phyloP scores from a whole-genome alignment of 169 alveolate genomes.

The Cryptosporidium meleagridis region DNA sequence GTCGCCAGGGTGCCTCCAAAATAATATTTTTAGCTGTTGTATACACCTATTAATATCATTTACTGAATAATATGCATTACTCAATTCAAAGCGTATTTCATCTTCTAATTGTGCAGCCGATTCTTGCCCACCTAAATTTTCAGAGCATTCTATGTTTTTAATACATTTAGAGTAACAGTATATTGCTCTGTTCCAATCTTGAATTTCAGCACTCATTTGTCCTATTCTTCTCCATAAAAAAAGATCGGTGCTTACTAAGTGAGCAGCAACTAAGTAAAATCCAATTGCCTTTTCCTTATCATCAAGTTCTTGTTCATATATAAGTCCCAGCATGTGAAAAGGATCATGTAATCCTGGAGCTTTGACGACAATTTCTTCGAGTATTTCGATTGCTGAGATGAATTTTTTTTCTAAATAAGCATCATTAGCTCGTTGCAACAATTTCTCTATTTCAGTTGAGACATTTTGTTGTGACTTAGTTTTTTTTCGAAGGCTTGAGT shows the following conservation, averaged over 20 bases:
- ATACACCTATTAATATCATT: conserved; percentile 46
- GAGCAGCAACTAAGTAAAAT: conserved; percentile 90
- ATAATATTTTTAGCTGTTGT: conserved; percentile 67
- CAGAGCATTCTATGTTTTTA: conserved; percentile 29
- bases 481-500: neutral
- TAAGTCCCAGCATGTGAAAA: conserved; percentile 89
- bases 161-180: conserved; percentile 73
- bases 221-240: conserved; percentile 87
- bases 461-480: conserved; percentile 8
- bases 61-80: conserved; percentile 50
- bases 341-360: conserved; percentile 91
- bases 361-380: conserved; percentile 84
- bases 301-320: conserved; percentile 86
- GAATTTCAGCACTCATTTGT: conserved; percentile 81
- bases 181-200: conserved; percentile 74
- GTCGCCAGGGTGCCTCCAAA: conserved; percentile 72
- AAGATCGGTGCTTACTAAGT: conserved; percentile 84
- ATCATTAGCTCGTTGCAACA: conserved; percentile 81
- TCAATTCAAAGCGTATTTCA: conserved; percentile 66
- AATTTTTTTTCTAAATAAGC: conserved; percentile 79
- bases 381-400: conserved; percentile 77
- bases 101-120: conserved; percentile 56
- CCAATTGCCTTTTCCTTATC: conserved; percentile 86
- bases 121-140: conserved; percentile 30
- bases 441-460: conserved; percentile 75